These are phyloP conservation scores for Backusella parvicylindrica DNA, from an alignment of 192 early-diverging fungal genomes.

Conservation along the genomic window DNA sequence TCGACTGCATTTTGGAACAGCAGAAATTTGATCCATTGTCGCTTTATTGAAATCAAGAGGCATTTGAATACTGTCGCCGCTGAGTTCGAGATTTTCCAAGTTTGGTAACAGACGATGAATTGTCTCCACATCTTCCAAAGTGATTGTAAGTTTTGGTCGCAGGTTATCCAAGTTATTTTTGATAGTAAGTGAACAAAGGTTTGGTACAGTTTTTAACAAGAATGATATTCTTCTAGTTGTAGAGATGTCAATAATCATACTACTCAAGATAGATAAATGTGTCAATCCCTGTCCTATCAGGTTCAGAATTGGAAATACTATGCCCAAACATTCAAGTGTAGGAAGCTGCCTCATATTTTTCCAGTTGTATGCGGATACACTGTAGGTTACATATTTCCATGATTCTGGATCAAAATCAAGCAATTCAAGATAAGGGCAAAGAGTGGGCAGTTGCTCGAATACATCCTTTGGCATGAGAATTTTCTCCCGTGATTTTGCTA, in stretches of 20 bases:
- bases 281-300: not conserved
- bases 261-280: not conserved
- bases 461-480: not conserved
- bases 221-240: not conserved
- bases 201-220: not conserved
- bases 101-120: not conserved
- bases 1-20: not conserved
- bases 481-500: not conserved
- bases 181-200: not conserved
- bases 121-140: not conserved
- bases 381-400: not conserved
- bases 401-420: not conserved
- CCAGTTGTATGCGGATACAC: not conserved
- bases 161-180: too few relatives aligned
- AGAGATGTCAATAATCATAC: conserved; percentile 1
- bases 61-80: not conserved
- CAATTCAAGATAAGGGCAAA: not conserved
- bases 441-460: not conserved
- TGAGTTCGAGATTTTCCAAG: not conserved
- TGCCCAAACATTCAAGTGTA: not conserved
- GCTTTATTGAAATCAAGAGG: not conserved
- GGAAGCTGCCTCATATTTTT: not conserved
- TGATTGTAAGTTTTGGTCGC: not conserved
- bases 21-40: not conserved
- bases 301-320: not conserved